Evolutionary conservation across 805 yeast species (phyloP).

Genomic region (Myxozyma sirexii): DNA sequence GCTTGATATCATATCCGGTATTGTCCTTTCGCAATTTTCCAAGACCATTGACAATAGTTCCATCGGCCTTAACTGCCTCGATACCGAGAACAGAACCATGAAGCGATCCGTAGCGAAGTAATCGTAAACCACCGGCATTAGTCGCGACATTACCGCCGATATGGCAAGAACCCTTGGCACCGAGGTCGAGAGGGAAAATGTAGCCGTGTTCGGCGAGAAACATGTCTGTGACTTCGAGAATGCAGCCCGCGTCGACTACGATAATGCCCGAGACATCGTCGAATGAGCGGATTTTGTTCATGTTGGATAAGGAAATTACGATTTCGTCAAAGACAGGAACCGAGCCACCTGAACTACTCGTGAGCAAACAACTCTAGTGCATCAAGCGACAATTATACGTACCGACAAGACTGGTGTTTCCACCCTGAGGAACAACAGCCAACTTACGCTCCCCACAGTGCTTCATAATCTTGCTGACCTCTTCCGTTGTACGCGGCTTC

Average conservation of each 20-base stretch:
- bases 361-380: no score
- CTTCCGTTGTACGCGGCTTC: constrained; percentile 79
- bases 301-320: constrained; percentile 64
- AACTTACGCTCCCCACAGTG: constrained; percentile 76
- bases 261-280: constrained; percentile 82
- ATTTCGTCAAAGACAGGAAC: constrained; percentile 91
- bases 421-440: constrained; percentile 96
- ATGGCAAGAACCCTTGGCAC: constrained; percentile 96
- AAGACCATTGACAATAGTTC: constrained; percentile 77
- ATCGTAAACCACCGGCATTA: constrained; percentile 92
- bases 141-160: constrained; percentile 95
- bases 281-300: constrained; percentile 81
- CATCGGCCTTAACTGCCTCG: constrained; percentile 91
- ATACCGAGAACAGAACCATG: constrained; percentile 91
- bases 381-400: not conserved
- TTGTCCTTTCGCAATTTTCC: constrained; percentile 89
- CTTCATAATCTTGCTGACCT: constrained; percentile 72
- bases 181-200: constrained; percentile 90
- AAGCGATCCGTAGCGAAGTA: constrained; percentile 84
- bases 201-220: constrained; percentile 78
- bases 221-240: constrained; percentile 81
- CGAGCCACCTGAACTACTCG: constrained; percentile 94
- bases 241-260: constrained; percentile 88
- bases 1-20: constrained; percentile 93
- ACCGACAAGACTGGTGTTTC: constrained; percentile 86